These are phyloP conservation scores for Hemileccinum impolitum DNA, from an alignment of 768 basidiomycete genomes.

Conservation along the genomic window DNA sequence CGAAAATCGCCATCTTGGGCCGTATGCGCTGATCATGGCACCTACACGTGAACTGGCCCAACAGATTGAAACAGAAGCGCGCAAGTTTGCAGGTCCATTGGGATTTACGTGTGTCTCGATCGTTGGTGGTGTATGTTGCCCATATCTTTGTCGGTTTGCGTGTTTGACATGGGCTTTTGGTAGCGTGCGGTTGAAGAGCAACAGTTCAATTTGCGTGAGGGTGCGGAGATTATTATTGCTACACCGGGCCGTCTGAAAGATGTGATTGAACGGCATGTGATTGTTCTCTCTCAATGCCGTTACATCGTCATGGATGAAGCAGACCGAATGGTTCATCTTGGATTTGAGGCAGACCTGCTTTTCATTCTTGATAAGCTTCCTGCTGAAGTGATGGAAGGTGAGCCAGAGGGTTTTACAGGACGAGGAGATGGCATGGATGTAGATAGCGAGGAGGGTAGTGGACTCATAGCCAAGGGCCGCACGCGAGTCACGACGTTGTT, in stretches of 20 bases:
- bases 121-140: constrained; percentile 77
- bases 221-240: constrained; percentile 97
- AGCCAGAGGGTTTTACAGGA: constrained; percentile 32
- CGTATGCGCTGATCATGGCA: constrained; percentile 88
- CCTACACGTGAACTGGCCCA: constrained; percentile 99
- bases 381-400: constrained; percentile 82
- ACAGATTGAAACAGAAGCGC: constrained; percentile 91
- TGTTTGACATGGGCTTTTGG: constrained; percentile 13
- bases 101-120: constrained; percentile 96
- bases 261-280: constrained; percentile 91
- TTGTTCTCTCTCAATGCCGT: constrained; percentile 94
- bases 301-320: constrained; percentile 99
- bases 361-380: constrained; percentile 95
- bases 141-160: not conserved
- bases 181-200: constrained; percentile 95
- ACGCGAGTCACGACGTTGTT: constrained; percentile 94
- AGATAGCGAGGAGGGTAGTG: constrained; percentile 59
- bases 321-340: constrained; percentile 97
- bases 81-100: constrained; percentile 86
- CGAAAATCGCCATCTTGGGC: constrained; percentile 91
- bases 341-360: constrained; percentile 91
- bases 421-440: constrained; percentile 69
- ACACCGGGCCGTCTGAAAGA: constrained; percentile 98
- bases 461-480: constrained; percentile 52
- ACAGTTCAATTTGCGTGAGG: constrained; percentile 95